A percentile compares a stretch with the other conserved stretches of the same genome.
Evolutionary conservation across 768 basidiomycete genomes (phyloP).

Genomic region (Lactarius vividus): DNA sequence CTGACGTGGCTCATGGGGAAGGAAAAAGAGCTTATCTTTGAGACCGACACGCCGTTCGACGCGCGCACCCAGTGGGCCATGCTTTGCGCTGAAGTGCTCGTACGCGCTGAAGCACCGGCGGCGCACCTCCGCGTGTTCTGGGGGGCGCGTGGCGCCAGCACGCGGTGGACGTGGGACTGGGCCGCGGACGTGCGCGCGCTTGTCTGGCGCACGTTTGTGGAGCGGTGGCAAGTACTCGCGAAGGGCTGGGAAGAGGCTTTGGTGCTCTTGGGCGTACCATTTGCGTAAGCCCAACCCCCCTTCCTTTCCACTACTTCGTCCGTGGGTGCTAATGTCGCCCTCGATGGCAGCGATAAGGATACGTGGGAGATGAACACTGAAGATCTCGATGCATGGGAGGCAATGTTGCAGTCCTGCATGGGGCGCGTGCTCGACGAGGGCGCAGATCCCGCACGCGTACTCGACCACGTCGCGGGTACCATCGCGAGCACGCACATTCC

Average conservation of each 20-base stretch:
- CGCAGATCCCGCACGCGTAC: conserved; percentile 47
- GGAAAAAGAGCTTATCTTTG: conserved; percentile 45
- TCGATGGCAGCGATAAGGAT: conserved; percentile 28
- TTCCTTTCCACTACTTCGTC: not conserved
- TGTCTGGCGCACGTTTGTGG: conserved; percentile 58
- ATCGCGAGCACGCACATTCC: conserved; percentile 43
- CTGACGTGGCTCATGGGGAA: conserved; percentile 48
- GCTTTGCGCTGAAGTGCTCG: conserved; percentile 54
- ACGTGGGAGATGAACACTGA: conserved; percentile 53
- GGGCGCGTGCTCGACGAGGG: conserved; percentile 62
- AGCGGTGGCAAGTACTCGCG: conserved; percentile 50
- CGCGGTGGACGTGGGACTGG: conserved; percentile 35
- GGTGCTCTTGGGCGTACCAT: conserved; percentile 58
- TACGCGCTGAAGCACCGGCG: conserved; percentile 45
- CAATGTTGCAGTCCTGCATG: conserved; percentile 49
- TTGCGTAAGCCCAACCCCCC: conserved; percentile 45
- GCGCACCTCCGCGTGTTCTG: conserved; percentile 44
- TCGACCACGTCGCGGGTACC: conserved; percentile 54
- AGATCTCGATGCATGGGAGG: conserved; percentile 60
- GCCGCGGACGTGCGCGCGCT: conserved; percentile 44
- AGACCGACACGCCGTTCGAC: conserved; percentile 43
- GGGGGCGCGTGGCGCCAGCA: conserved; percentile 30
- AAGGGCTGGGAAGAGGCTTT: conserved; percentile 53
- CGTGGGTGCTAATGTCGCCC: not conserved
- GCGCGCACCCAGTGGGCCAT: conserved; percentile 57